phyloP scores from a whole-genome alignment of 345 rosid genomes.

The Dovyalis caffra region DNA sequence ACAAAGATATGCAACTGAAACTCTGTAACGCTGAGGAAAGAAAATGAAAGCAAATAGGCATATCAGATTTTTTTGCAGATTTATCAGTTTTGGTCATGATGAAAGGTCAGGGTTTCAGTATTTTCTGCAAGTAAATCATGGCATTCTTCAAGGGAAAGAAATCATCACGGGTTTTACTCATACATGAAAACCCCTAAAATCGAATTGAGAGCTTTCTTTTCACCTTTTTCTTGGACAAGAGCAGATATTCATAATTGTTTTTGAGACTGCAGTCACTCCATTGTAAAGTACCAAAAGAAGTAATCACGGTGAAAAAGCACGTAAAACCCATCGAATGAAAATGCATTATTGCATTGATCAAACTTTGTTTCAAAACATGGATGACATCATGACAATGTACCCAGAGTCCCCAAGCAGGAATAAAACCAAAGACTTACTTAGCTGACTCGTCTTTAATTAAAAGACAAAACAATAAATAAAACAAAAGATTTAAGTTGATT shows the following conservation, averaged over 20 bases:
- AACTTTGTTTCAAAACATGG: not conserved
- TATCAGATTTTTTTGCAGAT: slow-evolving; percentile 41
- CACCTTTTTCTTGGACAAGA: slow-evolving; percentile 25
- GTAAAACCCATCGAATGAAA: not conserved
- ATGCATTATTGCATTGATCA: not conserved
- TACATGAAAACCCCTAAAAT: not conserved
- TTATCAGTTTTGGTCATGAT: slow-evolving; percentile 30
- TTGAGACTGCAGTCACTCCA: slow-evolving; percentile 32
- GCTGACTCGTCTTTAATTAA: slow-evolving; percentile 6
- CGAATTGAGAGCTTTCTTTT: slow-evolving; percentile 22
- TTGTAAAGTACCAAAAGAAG: slow-evolving; percentile 16
- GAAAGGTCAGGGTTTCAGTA: slow-evolving; percentile 42
- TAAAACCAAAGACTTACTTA: not conserved
- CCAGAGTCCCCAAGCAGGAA: not conserved
- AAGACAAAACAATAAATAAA: not conserved
- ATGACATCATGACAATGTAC: not conserved
- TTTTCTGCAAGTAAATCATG: slow-evolving; percentile 32
- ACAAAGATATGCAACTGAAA: slow-evolving; percentile 26
- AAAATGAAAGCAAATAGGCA: slow-evolving; percentile 19
- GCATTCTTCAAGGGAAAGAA: slow-evolving; percentile 24
- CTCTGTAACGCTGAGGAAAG: slow-evolving; percentile 1
- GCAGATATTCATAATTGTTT: slow-evolving; percentile 27
- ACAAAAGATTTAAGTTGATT: slow-evolving; percentile 14
- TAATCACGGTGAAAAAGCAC: not conserved
- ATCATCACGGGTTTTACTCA: not conserved